phyloP scores from a whole-genome alignment of 1,284 basidiomycete genomes.

The Schizophyllum commune region DNA sequence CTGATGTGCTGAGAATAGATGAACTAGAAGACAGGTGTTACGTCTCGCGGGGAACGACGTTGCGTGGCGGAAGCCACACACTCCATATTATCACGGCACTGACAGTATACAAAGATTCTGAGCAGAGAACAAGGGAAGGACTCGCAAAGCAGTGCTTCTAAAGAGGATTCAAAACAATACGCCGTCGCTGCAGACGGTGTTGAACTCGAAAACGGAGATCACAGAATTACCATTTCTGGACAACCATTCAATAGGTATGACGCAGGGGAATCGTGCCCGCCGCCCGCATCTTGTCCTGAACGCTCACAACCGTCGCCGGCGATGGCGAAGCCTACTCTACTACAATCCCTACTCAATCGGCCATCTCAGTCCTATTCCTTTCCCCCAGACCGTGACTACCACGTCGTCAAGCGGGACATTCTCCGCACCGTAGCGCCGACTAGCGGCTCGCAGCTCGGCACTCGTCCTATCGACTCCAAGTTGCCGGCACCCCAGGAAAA shows the following conservation, averaged over 20 bases:
- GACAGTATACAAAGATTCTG: too few relatives aligned
- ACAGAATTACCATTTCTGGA: background rate
- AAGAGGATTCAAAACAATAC: too few relatives aligned
- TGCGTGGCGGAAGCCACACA: too few relatives aligned
- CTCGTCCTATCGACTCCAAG: conserved; percentile 3
- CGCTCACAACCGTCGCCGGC: background rate
- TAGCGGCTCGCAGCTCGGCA: conserved; percentile 2
- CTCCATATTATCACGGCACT: too few relatives aligned
- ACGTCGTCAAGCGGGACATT: conserved; percentile 40
- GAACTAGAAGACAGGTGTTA: too few relatives aligned
- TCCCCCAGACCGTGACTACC: conserved; percentile 37
- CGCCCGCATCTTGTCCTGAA: background rate
- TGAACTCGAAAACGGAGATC: too few relatives aligned
- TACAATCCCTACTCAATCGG: conserved; percentile 46
- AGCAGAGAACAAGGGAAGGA: too few relatives aligned
- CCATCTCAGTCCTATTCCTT: conserved; percentile 51
- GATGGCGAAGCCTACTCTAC: conserved; percentile 50
- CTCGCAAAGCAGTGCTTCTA: too few relatives aligned
- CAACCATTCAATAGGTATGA: background rate
- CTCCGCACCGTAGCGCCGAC: conserved; percentile 18
- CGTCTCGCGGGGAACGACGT: too few relatives aligned
- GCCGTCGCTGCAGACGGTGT: too few relatives aligned
- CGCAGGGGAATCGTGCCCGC: background rate
- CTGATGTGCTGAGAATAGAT: too few relatives aligned
- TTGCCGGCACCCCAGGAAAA: background rate